Evolutionary conservation across 1,284 basidiomycete species (phyloP).

Genomic region (Pyrrhoderma lamaoense): DNA sequence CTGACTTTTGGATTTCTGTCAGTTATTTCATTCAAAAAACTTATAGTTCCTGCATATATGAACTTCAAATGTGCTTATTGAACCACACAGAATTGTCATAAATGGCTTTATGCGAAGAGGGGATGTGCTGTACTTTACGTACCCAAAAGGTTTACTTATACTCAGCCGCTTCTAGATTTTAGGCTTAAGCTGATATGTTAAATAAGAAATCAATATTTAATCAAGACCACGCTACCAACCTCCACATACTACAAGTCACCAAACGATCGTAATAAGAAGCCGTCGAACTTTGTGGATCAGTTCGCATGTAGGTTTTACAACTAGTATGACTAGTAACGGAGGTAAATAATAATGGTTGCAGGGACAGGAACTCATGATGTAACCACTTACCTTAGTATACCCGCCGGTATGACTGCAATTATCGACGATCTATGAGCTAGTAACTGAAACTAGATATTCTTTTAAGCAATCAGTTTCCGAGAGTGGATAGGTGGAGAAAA

Average conservation of each 20-base stretch:
- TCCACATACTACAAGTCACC: slow-evolving; percentile 49
- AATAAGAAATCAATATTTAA: slow-evolving; percentile 68
- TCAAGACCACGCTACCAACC: slow-evolving; percentile 72
- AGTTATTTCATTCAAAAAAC: slow-evolving; percentile 21
- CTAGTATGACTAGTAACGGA: slow-evolving; percentile 17
- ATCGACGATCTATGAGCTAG: background rate
- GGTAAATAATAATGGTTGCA: slow-evolving; percentile 24
- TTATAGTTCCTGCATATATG: background rate
- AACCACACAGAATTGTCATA: slow-evolving; percentile 78
- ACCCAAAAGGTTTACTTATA: slow-evolving; percentile 50
- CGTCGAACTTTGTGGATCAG: slow-evolving; percentile 46
- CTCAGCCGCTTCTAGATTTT: background rate
- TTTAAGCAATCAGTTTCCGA: slow-evolving; percentile 70
- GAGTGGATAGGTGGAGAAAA: slow-evolving; percentile 78
- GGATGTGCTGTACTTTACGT: slow-evolving; percentile 72
- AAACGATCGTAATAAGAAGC: slow-evolving; percentile 21
- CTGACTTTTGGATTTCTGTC: slow-evolving; percentile 80
- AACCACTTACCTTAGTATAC: slow-evolving; percentile 42
- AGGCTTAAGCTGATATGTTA: slow-evolving; percentile 1
- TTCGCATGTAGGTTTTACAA: slow-evolving; percentile 44
- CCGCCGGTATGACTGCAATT: background rate
- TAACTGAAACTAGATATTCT: background rate
- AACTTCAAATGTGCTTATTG: no score
- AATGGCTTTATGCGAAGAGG: slow-evolving; percentile 76
- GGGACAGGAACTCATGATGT: slow-evolving; percentile 70